These are phyloP conservation scores for Cadophora sp. DNA, from an alignment of 2,329 filamentous ascomycete genomes.

Conservation along the genomic window DNA sequence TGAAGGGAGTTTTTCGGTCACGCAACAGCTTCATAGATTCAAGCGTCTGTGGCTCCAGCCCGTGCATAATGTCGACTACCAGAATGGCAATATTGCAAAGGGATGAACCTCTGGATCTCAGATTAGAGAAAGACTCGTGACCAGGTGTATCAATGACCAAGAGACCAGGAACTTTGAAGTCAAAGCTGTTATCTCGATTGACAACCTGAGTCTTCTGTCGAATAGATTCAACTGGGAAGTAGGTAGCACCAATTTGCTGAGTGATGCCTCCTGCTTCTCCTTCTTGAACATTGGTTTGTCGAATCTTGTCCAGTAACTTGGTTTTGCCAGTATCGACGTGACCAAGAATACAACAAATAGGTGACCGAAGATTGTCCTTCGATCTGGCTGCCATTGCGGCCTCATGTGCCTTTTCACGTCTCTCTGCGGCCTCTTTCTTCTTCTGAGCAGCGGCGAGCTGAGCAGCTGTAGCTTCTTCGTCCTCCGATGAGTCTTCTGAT, in stretches of 20 bases:
- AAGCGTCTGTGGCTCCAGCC: slow-evolving; percentile 93
- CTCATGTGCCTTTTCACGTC: slow-evolving; percentile 88
- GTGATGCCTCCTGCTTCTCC: slow-evolving; percentile 99
- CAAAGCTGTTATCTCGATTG: slow-evolving; percentile 87
- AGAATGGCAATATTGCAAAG: slow-evolving; percentile 99
- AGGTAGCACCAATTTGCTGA: slow-evolving; percentile 98
- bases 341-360: slow-evolving; percentile 99
- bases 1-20: slow-evolving; percentile 95
- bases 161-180: slow-evolving; percentile 97
- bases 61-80: slow-evolving; percentile 99
- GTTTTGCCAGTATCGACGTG: slow-evolving; percentile 99
- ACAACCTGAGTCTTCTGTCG: slow-evolving; percentile 92
- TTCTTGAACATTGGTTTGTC: slow-evolving; percentile 98
- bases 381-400: slow-evolving; percentile 90
- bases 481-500: slow-evolving; percentile 64
- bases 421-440: slow-evolving; percentile 88
- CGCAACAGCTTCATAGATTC: slow-evolving; percentile 96
- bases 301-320: slow-evolving; percentile 98
- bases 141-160: slow-evolving; percentile 97
- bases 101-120: slow-evolving; percentile 94
- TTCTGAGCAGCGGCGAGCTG: slow-evolving; percentile 75
- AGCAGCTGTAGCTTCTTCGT: slow-evolving; percentile 78
- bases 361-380: slow-evolving; percentile 92
- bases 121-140: slow-evolving; percentile 99
- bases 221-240: slow-evolving; percentile 95